phyloP scores from a whole-genome alignment of 2,329 filamentous ascomycete species.

The Hymenoscyphus fructigenus region DNA sequence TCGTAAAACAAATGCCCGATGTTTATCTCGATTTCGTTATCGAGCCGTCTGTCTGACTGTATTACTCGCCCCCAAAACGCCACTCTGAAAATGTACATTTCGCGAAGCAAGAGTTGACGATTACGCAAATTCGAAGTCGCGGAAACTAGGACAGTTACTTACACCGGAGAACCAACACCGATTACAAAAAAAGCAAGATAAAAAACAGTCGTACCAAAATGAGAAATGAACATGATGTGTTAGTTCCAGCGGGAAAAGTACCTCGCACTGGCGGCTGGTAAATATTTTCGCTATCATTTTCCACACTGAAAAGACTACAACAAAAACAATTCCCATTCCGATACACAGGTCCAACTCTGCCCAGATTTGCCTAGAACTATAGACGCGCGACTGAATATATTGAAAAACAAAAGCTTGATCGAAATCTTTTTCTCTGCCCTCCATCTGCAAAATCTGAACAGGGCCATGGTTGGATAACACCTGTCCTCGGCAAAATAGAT shows the following conservation, averaged over 20 bases:
- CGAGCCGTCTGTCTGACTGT: neutral
- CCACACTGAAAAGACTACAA: neutral
- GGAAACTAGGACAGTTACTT: too few relatives aligned
- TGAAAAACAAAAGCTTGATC: neutral
- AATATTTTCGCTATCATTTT: neutral
- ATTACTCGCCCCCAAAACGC: neutral
- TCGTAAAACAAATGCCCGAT: too few relatives aligned
- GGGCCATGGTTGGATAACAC: neutral
- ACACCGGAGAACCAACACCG: too few relatives aligned
- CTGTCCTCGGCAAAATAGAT: neutral
- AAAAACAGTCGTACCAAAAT: too few relatives aligned
- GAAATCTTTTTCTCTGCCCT: too few relatives aligned
- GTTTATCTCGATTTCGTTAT: neutral
- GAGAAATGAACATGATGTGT: too few relatives aligned
- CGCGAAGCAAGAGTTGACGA: neutral
- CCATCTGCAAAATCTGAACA: neutral
- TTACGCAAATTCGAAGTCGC: too few relatives aligned
- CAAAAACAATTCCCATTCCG: neutral
- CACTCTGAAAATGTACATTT: neutral
- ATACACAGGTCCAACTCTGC: neutral
- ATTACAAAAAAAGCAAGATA: too few relatives aligned
- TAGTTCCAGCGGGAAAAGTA: neutral
- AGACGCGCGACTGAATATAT: conserved; percentile 3
- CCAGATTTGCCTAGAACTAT: neutral
- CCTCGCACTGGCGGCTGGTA: neutral